phyloP scores from a whole-genome alignment of 2,329 filamentous ascomycete species.

The Davidsoniella neocaledoniae region DNA sequence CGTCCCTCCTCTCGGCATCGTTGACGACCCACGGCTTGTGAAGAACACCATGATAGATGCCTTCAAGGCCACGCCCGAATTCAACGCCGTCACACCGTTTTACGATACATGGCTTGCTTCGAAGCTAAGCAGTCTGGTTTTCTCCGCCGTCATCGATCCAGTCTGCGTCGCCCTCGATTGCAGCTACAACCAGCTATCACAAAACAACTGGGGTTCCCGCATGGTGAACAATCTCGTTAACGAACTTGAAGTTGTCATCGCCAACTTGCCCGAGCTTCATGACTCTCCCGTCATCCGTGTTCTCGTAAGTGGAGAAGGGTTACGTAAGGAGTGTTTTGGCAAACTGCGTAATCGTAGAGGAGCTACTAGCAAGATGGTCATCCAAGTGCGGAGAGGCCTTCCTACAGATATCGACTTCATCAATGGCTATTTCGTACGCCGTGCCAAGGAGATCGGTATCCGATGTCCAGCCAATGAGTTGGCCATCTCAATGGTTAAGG shows the following conservation, averaged over 20 bases:
- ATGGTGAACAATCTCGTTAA: slow-evolving; percentile 54
- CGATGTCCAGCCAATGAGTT: slow-evolving; percentile 55
- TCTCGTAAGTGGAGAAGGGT: slow-evolving; percentile 39
- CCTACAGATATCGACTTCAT: slow-evolving; percentile 67
- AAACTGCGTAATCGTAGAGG: slow-evolving; percentile 40
- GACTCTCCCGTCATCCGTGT: slow-evolving; percentile 38
- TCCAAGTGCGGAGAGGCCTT: slow-evolving; percentile 42
- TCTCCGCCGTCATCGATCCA: slow-evolving; percentile 63
- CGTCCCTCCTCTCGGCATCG: slow-evolving; percentile 5
- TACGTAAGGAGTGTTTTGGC: slow-evolving; percentile 43
- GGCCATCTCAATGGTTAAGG: slow-evolving; percentile 56
- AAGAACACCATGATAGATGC: slow-evolving; percentile 8
- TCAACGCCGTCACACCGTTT: slow-evolving; percentile 17
- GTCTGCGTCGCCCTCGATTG: slow-evolving; percentile 66
- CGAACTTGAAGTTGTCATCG: slow-evolving; percentile 60
- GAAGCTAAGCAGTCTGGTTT: slow-evolving; percentile 65
- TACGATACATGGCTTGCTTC: slow-evolving; percentile 44
- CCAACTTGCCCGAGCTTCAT: slow-evolving; percentile 55
- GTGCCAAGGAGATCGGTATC: slow-evolving; percentile 58
- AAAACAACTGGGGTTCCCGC: slow-evolving; percentile 46
- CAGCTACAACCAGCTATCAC: slow-evolving; percentile 52
- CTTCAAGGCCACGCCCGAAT: slow-evolving; percentile 7
- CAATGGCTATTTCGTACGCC: slow-evolving; percentile 71
- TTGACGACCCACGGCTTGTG: slow-evolving; percentile 6
- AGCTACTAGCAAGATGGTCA: slow-evolving; percentile 45